Percentiles rank a stretch among this genome's conserved stretches.
Conservation (phyloP, 2,329 filamentous ascomycete species). For the Arthrobotrys sinensis region DNA sequence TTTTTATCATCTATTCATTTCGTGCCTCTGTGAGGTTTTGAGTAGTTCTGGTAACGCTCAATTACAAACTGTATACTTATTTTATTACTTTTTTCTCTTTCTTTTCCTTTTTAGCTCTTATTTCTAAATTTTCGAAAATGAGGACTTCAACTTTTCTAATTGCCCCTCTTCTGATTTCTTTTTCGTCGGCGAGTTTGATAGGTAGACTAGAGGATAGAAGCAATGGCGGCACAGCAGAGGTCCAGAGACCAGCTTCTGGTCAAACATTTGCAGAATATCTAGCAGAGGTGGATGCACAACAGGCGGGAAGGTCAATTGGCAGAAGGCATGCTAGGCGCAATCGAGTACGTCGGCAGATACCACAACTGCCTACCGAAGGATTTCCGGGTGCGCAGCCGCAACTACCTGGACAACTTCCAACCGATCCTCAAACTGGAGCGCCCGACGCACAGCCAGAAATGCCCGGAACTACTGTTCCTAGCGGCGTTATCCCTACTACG, state of each 20-base stretch:
- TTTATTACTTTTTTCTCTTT: slow-evolving; percentile 15
- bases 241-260: background rate
- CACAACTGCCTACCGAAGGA: slow-evolving; percentile 2
- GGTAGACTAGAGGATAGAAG: background rate
- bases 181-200: slow-evolving; percentile 24
- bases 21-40: slow-evolving; percentile 52
- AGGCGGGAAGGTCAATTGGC: slow-evolving; percentile 18
- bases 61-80: slow-evolving; percentile 13
- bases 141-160: slow-evolving; percentile 45
- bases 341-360: slow-evolving; percentile 11
- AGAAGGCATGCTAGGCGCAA: slow-evolving; percentile 21
- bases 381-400: slow-evolving; percentile 8
- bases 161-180: slow-evolving; percentile 43
- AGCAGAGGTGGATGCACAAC: background rate
- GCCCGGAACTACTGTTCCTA: background rate
- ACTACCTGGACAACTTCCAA: background rate
- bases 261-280: background rate
- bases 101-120: background rate
- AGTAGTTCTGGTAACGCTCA: slow-evolving; percentile 59
- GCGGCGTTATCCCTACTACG: background rate
- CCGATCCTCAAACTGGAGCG: background rate
- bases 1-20: slow-evolving; percentile 36
- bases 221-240: background rate
- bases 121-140: slow-evolving; percentile 33
- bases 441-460: background rate